Base-by-base conservation (phyloP, 2,329 filamentous ascomycete genomes). In the Verticillium dahliae region DNA sequence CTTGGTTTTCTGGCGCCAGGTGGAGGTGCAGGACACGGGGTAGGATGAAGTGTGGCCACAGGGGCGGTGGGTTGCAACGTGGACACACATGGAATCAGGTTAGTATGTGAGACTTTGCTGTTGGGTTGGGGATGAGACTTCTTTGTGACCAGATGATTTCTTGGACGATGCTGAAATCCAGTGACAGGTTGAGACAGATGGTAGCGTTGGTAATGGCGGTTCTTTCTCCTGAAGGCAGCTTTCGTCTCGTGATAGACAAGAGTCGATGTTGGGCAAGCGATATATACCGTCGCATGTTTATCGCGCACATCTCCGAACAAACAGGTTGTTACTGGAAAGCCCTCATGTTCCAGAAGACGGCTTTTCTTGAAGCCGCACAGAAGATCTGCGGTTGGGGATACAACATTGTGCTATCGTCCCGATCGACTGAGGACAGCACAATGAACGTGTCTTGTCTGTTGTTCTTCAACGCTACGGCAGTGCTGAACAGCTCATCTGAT, bases 1-100 rank as follows among this genome's bases (percentile, higher is more conserved):
- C 10, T 55, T 35, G 3, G 60, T 38, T 14, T 58, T 56, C 3
- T 61, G 34, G 15, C 52, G 50, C 59, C 56, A 62, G n/a, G 56
- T 60, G 4, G 56, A 50, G 37, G 61, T 60, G 39, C 62, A 61
- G 15, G 45, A 59, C n/a, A 65, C 31, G 38, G 35, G 41, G n/a
- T 41, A 18, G 39, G 38, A 54, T 6, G 27, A 33, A 33, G 56
- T 57, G 54, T 66, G 62, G 27, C 56, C 41, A 35, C 62, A 62
- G 3, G 62, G 18, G 15, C 62, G 59, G 7, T 54, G 58, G 3
- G 56, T 33, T 18, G 34, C 56, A 18, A 56, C 27, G 13, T 62
- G 55, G 59, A 62, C 35, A 35, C 65, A 66, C 65, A 66, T 66
- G 9, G 27, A 50, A 11, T 11, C 5, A 13, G 18, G 9, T 52